Base-by-base conservation (phyloP, 2,329 filamentous ascomycete genomes). In the Hypoxylon sp. region DNA sequence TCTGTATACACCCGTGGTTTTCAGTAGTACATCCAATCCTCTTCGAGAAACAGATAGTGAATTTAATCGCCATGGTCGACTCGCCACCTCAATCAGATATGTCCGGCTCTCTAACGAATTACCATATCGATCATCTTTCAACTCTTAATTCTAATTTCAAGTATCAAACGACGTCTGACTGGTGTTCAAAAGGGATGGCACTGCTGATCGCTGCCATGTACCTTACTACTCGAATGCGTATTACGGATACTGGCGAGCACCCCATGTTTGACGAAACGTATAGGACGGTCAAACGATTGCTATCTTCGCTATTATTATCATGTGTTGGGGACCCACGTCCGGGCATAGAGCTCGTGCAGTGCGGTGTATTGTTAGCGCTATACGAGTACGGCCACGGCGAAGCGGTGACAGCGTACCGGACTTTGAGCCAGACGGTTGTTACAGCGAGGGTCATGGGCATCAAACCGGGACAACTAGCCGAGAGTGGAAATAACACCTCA, bases 311-410 rank as follows among this genome's bases (percentile, higher is more conserved):
- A 17, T 60, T 75, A 10, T 76, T 80, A 53, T 76, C 76, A 17
- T 77, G 80, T 55, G 73, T 75, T 11, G 74, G 76, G 21, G 71
- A 72, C 7, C 75, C 75, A 36, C 30, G 48, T 2, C 79, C 80
- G 7, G 79, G 72, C 30, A 74, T 82, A 25, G 80, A 81, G 73
- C 72, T 82, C 25, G 74, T 82, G 11, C 82, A 83, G 70, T 81
- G 79, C 63, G 80, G 78, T 28, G 76, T 81, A 19, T 71, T 83
- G 60, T 69, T 83, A 45, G 79, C 80, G 3, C 73, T 83, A 45
- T 83, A 81, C 69, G 82, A 83, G 67, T 82, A 83, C 65, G 82
- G 82, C 1, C 82, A 83, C 64, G 82, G 82, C 32, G 78, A 82
- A 34, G 76, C 80, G 32, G 72, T 75, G 55, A 75, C 80, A n/a